Evolutionary conservation across 1,139 yeast species (phyloP), one percentile per base, ranked within the genome.

Genomic region (Diutina neorugosa): DNA sequence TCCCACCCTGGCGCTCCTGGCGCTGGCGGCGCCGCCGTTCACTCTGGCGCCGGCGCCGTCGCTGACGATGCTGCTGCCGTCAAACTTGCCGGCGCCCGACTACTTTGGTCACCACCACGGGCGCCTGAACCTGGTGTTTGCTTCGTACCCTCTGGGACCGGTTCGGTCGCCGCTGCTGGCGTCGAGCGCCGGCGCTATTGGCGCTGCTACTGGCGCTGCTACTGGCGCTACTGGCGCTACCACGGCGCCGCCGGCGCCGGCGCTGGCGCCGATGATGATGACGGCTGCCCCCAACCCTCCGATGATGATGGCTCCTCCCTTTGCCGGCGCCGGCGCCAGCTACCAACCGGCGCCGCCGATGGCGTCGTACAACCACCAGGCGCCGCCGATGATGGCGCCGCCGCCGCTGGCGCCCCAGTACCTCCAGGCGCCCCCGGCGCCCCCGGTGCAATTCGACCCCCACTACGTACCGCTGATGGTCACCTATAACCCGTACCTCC

Each of bases 61-160:
- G 21, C 50, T 46, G 50, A 27, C 50, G 40, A 16, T 46, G 50
- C 50, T 46, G 50, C 18, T 23, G 14, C 50, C 50, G 20, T n/a
- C 20, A 20, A 18, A 46, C 19, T 18, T 11, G 7, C 20, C 23
- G 19, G 40, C 40, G 2, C 50, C 27, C 20, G 50, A 46, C 21
- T 46, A 46, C 40, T 46, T 46, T 27, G 18, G 27, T 19, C 19
- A 23, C 11, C 37, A 14, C 21, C 50, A 46, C 19, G 48, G 34
- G 18, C 37, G 50, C 11, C 50, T 46, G 50, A 46, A 46, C 16
- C 27, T 27, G 40, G 40, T 46, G 20, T 46, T 21, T 14, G 37
- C 40, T 16, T n/a, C n/a, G n/a, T 27, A n/a, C 18, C 37, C 37
- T 19, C 50, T 46, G 50, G 50, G 18, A 11, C 50, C 50, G 40